These are phyloP conservation scores for Aspergillus sp. DNA, from an alignment of 2,329 filamentous ascomycete genomes.

Conservation along the genomic window DNA sequence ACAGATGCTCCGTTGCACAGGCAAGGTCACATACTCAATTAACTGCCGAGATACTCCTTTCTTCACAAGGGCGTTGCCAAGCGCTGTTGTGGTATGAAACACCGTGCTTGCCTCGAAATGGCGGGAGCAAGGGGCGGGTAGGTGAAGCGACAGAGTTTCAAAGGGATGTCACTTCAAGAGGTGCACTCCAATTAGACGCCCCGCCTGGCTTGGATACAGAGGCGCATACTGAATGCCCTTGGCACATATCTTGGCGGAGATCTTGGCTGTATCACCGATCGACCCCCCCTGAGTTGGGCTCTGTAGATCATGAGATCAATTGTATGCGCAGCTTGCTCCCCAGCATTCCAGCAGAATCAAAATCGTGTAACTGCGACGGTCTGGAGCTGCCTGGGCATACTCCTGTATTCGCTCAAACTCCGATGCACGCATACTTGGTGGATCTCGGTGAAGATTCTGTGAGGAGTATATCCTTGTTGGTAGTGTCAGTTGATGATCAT, in stretches of 20 bases:
- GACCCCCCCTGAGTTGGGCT: slow-evolving; percentile 4
- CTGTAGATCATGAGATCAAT: slow-evolving; percentile 16
- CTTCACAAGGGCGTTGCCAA: slow-evolving; percentile 21
- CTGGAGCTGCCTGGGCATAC: slow-evolving; percentile 3
- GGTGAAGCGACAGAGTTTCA: background rate
- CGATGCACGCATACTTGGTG: background rate
- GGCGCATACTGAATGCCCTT: slow-evolving; percentile 17
- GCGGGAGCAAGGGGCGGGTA: slow-evolving; percentile 18
- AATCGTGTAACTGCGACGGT: slow-evolving; percentile 7
- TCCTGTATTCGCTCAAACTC: background rate
- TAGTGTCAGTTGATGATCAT: background rate
- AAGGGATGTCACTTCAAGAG: background rate
- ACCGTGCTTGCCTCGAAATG: slow-evolving; percentile 6
- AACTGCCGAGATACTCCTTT: slow-evolving; percentile 2
- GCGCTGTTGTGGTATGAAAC: slow-evolving; percentile 23
- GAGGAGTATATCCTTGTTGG: background rate
- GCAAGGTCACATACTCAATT: background rate
- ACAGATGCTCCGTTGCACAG: slow-evolving; percentile 17
- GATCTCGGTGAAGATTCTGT: background rate
- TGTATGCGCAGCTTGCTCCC: slow-evolving; percentile 1
- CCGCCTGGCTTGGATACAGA: slow-evolving; percentile 2
- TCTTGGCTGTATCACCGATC: slow-evolving; percentile 20
- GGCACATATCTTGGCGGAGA: slow-evolving; percentile 20
- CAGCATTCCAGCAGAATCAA: background rate
- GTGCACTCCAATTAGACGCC: slow-evolving; percentile 4